These are phyloP conservation scores for Kluyveromyces starmeri DNA, from an alignment of 805 yeast genomes.

Conservation along the genomic window DNA sequence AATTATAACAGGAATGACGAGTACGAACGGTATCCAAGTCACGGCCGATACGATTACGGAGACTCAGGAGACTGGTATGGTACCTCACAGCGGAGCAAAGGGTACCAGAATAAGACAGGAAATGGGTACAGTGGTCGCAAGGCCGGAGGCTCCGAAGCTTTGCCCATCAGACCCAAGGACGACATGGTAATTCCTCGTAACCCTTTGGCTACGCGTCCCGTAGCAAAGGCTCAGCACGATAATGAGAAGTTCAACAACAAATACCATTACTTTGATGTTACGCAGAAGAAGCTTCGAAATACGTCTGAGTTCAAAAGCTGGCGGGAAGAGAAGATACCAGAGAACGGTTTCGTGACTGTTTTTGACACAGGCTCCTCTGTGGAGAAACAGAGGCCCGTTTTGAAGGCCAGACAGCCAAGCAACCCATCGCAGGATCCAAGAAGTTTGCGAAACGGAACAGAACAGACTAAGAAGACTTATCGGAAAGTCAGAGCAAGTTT, in stretches of 20 bases:
- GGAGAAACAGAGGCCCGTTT: conserved; percentile 13
- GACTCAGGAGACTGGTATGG: too few species aligned
- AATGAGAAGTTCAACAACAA: conserved; percentile 17
- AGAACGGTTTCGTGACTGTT: conserved; percentile 19
- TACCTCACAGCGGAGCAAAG: too few species aligned
- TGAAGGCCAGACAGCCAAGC: conserved; percentile 16
- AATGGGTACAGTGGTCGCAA: background rate
- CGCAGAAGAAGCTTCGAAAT: conserved; percentile 15
- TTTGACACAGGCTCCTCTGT: conserved; percentile 9
- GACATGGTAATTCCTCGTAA: background rate
- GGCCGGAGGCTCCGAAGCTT: background rate
- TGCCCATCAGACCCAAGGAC: too few species aligned
- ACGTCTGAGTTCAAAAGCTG: conserved; percentile 19
- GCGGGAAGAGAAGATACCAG: conserved; percentile 18
- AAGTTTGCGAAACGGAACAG: background rate
- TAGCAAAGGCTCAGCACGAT: conserved; percentile 10
- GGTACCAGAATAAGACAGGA: too few species aligned
- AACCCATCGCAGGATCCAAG: conserved; percentile 23
- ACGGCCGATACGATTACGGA: too few species aligned
- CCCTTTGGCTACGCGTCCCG: conserved; percentile 1
- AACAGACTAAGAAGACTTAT: conserved; percentile 5
- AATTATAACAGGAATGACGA: background rate
- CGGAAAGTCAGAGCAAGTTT: conserved; percentile 14
- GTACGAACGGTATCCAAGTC: background rate
- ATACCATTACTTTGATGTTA: conserved; percentile 26